Conservation (phyloP, 1,284 basidiomycete genomes). For the Leccinum pseudoinsigne region DNA sequence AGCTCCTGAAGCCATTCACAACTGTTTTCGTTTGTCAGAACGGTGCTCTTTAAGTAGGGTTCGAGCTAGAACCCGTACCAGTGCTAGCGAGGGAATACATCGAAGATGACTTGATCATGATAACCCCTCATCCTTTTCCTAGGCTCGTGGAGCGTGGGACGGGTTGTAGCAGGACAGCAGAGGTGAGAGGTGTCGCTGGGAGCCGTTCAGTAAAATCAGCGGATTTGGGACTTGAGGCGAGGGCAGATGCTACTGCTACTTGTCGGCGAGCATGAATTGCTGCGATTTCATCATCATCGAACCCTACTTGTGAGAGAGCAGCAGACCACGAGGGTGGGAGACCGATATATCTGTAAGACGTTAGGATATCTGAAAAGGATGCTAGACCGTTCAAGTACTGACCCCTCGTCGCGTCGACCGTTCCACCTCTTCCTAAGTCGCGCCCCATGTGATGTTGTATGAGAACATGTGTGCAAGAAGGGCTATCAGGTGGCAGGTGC, state of each 20-base stretch:
- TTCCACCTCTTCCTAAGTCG: too few relatives aligned
- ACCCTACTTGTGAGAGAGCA: constrained; percentile 58
- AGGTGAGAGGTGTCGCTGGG: constrained; percentile 17
- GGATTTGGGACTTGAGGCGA: constrained; percentile 9
- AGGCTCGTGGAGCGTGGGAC: constrained; percentile 28
- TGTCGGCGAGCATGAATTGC: constrained; percentile 55
- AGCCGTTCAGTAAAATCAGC: constrained; percentile 37
- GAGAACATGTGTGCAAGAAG: too few relatives aligned
- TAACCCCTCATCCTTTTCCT: constrained; percentile 3
- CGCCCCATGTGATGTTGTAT: constrained; percentile 51
- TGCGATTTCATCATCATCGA: constrained; percentile 65
- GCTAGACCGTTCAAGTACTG: constrained; percentile 23
- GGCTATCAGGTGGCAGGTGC: too few relatives aligned
- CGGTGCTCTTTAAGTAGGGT: constrained; percentile 3
- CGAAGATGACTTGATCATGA: constrained; percentile 18
- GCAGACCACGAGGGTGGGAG: constrained; percentile 72
- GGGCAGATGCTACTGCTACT: constrained; percentile 41
- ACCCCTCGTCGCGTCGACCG: constrained; percentile 56
- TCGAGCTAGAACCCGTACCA: background rate
- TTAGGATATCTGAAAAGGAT: constrained; percentile 2
- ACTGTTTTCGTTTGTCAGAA: constrained; percentile 9
- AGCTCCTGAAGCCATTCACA: constrained; percentile 24
- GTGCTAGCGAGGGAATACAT: constrained; percentile 30
- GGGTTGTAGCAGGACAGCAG: constrained; percentile 37
- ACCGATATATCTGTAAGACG: constrained; percentile 51